These are phyloP conservation scores for Tuber umbilicatum DNA, from an alignment of 495 filamentous ascomycete genomes.

Conservation along the genomic window DNA sequence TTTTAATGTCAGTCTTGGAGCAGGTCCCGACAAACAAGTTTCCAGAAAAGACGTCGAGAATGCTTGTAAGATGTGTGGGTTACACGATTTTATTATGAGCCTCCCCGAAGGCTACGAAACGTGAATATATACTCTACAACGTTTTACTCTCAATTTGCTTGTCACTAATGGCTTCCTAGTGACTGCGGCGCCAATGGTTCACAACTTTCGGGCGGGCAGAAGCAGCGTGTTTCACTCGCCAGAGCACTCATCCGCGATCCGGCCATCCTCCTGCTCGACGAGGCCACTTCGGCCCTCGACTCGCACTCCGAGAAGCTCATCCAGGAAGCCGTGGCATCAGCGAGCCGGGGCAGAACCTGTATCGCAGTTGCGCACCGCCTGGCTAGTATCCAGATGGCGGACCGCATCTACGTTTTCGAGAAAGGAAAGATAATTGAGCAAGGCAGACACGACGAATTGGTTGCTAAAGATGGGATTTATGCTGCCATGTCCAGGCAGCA, in stretches of 20 bases:
- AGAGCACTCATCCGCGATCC: conserved; percentile 62
- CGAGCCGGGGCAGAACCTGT: conserved; percentile 33
- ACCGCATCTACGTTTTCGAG: conserved; percentile 37
- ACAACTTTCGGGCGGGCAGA: conserved; percentile 58
- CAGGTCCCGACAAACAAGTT: conserved; percentile 28
- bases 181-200: conserved; percentile 53
- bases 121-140: conserved; percentile 10
- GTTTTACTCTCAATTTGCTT: conserved; percentile 28
- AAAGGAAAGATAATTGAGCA: conserved; percentile 29
- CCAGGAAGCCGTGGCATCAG: conserved; percentile 34
- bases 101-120: conserved; percentile 47
- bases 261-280: conserved; percentile 66
- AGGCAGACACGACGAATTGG: conserved; percentile 32
- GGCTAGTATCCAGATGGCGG: conserved; percentile 34
- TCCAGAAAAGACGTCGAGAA: conserved; percentile 45
- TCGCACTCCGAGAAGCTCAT: conserved; percentile 37
- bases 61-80: conserved; percentile 43
- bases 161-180: conserved; percentile 45
- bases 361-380: conserved; percentile 36
- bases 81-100: conserved; percentile 44
- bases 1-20: conserved; percentile 50
- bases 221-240: conserved; percentile 59
- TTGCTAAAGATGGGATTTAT: conserved; percentile 26
- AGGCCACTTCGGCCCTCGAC: conserved; percentile 60
- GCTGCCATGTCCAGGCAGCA: conserved; percentile 32